phyloP scores from a whole-genome alignment of 73 alveolate species.

The Diophrys appendiculata region DNA sequence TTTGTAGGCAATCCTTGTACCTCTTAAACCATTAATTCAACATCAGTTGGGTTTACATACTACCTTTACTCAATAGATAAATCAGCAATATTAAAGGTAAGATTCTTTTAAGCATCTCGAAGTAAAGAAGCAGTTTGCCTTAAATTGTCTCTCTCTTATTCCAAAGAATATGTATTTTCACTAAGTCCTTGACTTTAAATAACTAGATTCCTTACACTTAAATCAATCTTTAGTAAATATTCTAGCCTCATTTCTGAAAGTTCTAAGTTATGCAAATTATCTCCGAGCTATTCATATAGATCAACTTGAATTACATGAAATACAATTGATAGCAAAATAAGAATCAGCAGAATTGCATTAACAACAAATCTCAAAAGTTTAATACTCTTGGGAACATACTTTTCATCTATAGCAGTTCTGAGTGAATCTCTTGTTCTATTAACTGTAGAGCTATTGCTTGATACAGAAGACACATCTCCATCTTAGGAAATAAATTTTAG shows the following conservation, averaged over 20 bases:
- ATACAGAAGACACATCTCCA: slow-evolving; percentile 43
- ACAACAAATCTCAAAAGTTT: slow-evolving; percentile 24
- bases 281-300: slow-evolving; percentile 17
- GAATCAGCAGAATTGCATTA: slow-evolving; percentile 20
- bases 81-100: too few relatives aligned
- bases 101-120: too few relatives aligned
- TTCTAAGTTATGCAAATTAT: slow-evolving; percentile 8
- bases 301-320: slow-evolving; percentile 20
- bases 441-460: slow-evolving; percentile 17
- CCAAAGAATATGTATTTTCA: too few relatives aligned
- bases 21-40: too few relatives aligned
- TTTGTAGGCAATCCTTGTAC: slow-evolving; percentile 8
- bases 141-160: too few relatives aligned
- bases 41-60: too few relatives aligned
- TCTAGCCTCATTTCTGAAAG: slow-evolving; percentile 31
- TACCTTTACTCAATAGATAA: too few relatives aligned
- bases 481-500: slow-evolving; percentile 15
- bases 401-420: slow-evolving; percentile 53
- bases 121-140: too few relatives aligned
- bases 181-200: too few relatives aligned
- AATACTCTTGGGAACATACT: slow-evolving; percentile 29
- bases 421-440: slow-evolving; percentile 26
- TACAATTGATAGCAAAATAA: slow-evolving; percentile 22
- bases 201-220: slow-evolving; percentile 11
- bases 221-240: slow-evolving; percentile 26